A percentile compares a stretch with the other conserved stretches of the same genome.
phyloP scores from a whole-genome alignment of 1,284 basidiomycete species.

The Taiwanofungus camphoratus region DNA sequence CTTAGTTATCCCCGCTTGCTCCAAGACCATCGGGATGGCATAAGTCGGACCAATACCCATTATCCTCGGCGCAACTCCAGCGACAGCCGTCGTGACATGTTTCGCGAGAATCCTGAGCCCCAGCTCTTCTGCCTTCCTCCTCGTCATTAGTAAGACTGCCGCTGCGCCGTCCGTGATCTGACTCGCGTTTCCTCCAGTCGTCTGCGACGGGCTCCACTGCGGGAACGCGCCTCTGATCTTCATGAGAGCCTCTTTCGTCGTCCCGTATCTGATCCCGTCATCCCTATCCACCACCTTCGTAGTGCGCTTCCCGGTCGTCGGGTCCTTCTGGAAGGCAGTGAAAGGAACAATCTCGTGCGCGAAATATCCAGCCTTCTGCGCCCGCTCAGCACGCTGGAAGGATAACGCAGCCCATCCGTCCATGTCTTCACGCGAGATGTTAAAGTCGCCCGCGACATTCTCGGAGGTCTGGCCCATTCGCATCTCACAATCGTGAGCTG shows the following conservation, averaged over 20 bases:
- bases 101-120: slow-evolving; percentile 74
- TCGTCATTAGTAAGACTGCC: slow-evolving; percentile 82
- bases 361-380: slow-evolving; percentile 66
- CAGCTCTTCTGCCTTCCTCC: slow-evolving; percentile 76
- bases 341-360: slow-evolving; percentile 79
- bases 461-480: slow-evolving; percentile 90
- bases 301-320: slow-evolving; percentile 47
- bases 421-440: slow-evolving; percentile 78
- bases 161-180: slow-evolving; percentile 89
- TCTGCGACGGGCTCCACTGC: slow-evolving; percentile 75
- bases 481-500: slow-evolving; percentile 26
- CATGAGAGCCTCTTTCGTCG: slow-evolving; percentile 62
- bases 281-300: slow-evolving; percentile 63
- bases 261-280: slow-evolving; percentile 78
- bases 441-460: slow-evolving; percentile 76
- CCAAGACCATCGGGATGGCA: slow-evolving; percentile 68
- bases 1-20: slow-evolving; percentile 56
- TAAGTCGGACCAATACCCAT: slow-evolving; percentile 81
- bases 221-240: slow-evolving; percentile 82
- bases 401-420: slow-evolving; percentile 80
- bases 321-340: slow-evolving; percentile 53
- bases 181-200: slow-evolving; percentile 87
- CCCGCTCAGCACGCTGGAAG: slow-evolving; percentile 71
- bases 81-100: slow-evolving; percentile 70
- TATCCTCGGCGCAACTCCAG: slow-evolving; percentile 71